These are phyloP conservation scores for Russula brevipes DNA, from an alignment of 768 basidiomycete genomes.

Conservation along the genomic window DNA sequence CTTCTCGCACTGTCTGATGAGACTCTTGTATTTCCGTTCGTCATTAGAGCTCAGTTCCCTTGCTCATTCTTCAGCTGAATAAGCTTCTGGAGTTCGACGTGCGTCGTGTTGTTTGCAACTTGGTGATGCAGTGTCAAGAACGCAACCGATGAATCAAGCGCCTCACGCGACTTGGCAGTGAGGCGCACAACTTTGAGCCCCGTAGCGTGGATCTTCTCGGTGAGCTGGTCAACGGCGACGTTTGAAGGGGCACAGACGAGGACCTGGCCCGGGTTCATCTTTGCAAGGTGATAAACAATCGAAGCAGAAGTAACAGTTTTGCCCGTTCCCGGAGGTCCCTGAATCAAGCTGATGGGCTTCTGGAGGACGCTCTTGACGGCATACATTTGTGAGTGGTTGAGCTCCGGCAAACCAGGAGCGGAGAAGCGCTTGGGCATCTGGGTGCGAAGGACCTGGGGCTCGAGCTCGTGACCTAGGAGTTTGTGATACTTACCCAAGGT, in stretches of 20 bases:
- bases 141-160: conserved; percentile 89
- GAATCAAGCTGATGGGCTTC: conserved; percentile 95
- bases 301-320: conserved; percentile 99
- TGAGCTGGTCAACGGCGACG: conserved; percentile 98
- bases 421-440: conserved; percentile 98
- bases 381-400: conserved; percentile 99
- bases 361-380: conserved; percentile 98
- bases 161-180: conserved; percentile 97
- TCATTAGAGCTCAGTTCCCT: conserved; percentile 96
- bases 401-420: conserved; percentile 93
- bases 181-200: conserved; percentile 96
- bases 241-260: conserved; percentile 98
- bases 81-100: conserved; percentile 95
- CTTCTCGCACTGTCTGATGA: conserved; percentile 94
- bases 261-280: conserved; percentile 99
- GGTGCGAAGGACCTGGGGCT: conserved; percentile 84
- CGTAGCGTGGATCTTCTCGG: conserved; percentile 99
- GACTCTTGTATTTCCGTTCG: conserved; percentile 95
- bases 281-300: conserved; percentile 96
- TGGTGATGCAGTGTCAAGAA: conserved; percentile 96
- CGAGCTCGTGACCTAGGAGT: conserved; percentile 93
- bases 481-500: conserved; percentile 77
- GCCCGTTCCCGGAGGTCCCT: conserved; percentile 97
- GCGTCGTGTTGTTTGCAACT: conserved; percentile 93
- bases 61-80: conserved; percentile 98